Conservation (phyloP, 2,329 filamentous ascomycete genomes). For the Colletotrichum sp. region DNA sequence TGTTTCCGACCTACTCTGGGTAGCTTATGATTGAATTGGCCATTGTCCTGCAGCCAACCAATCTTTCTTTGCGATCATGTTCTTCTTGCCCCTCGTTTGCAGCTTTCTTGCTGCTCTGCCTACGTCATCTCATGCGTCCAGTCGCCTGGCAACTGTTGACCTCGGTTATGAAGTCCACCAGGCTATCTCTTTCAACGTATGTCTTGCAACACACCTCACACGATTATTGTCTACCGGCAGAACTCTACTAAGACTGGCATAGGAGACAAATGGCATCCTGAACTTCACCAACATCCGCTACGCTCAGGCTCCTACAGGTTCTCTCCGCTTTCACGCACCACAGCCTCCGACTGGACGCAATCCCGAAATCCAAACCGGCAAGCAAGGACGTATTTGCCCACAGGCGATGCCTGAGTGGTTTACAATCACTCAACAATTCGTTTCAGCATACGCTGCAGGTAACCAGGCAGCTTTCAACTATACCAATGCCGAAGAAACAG, state of each 20-base stretch:
- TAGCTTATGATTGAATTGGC: background rate
- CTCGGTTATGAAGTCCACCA: background rate
- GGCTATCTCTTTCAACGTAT: background rate
- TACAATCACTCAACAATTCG: background rate
- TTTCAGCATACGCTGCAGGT: background rate
- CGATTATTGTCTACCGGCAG: background rate
- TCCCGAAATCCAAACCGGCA: background rate
- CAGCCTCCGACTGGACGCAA: constrained; percentile 32
- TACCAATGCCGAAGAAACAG: background rate
- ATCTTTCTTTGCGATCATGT: background rate
- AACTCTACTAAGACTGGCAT: background rate
- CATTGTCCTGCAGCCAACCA: background rate
- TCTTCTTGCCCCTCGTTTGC: background rate
- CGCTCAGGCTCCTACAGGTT: constrained; percentile 69
- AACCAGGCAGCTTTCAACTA: background rate
- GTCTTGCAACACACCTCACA: background rate
- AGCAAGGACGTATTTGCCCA: background rate
- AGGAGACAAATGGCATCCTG: constrained; percentile 4
- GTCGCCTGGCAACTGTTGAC: background rate
- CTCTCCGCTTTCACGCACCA: constrained; percentile 70
- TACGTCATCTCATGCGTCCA: background rate
- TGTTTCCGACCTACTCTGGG: background rate
- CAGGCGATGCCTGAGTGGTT: background rate
- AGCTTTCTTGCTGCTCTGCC: background rate
- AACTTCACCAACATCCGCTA: constrained; percentile 59